phyloP scores from a whole-genome alignment of 495 filamentous ascomycete genomes.

The Aspergillus cavernicola region DNA sequence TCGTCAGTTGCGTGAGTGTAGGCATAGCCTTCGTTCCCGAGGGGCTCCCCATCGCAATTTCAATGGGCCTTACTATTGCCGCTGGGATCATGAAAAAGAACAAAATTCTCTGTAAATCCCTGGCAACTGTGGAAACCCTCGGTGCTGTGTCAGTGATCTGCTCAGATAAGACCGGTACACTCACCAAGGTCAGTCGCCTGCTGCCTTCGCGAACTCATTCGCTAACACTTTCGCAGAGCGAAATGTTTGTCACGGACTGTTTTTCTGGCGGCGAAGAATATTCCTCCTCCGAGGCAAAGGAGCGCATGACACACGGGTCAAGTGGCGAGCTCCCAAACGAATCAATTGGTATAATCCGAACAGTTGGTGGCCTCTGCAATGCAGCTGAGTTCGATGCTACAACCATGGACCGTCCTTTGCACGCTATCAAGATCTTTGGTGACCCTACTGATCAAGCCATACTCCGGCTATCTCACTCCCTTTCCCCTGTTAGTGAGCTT shows the following conservation, averaged over 20 bases:
- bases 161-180: constrained; percentile 66
- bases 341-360: constrained; percentile 26
- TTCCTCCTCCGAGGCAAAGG: not conserved
- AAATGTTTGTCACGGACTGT: constrained; percentile 59
- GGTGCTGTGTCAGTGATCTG: constrained; percentile 65
- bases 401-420: constrained; percentile 45
- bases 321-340: not conserved
- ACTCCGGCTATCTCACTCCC: constrained; percentile 57
- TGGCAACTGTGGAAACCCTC: constrained; percentile 67
- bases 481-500: constrained; percentile 40
- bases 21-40: constrained; percentile 69
- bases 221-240: constrained; percentile 36
- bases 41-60: constrained; percentile 62
- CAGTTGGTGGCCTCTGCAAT: constrained; percentile 60
- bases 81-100: constrained; percentile 61
- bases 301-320: not conserved
- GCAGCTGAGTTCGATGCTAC: constrained; percentile 61
- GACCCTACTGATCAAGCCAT: constrained; percentile 69
- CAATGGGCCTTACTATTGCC: constrained; percentile 51
- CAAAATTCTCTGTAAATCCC: constrained; percentile 61
- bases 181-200: constrained; percentile 47
- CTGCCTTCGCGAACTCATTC: not conserved
- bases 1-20: constrained; percentile 60
- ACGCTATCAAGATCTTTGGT: constrained; percentile 56
- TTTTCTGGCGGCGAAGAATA: constrained; percentile 7